Evolutionary conservation across 2,329 filamentous ascomycete species (phyloP).

Genomic region (Harringtonia lauricola): DNA sequence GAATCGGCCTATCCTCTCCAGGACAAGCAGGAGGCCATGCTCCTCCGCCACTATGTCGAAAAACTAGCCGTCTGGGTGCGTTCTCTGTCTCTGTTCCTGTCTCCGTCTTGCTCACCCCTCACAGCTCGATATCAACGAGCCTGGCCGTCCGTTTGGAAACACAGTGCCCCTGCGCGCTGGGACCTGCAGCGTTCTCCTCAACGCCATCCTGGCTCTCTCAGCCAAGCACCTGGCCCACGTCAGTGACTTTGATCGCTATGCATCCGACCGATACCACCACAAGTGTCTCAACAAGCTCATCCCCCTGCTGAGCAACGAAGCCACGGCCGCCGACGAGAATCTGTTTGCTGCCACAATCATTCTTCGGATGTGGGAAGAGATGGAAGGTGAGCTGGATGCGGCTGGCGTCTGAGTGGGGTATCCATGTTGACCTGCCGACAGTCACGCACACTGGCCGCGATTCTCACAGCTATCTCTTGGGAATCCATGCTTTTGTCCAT

Average conservation of each 20-base stretch:
- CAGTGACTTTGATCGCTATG: constrained; percentile 33
- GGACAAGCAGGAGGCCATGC: constrained; percentile 15
- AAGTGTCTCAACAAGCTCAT: constrained; percentile 38
- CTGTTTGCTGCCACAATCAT: constrained; percentile 45
- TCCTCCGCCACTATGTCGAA: constrained; percentile 22
- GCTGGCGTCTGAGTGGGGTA: no score
- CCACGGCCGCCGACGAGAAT: constrained; percentile 34
- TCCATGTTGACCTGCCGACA: constrained; percentile 7
- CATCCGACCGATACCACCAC: constrained; percentile 41
- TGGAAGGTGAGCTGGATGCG: constrained; percentile 20
- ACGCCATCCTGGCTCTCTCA: constrained; percentile 45
- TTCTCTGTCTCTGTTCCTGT: background rate
- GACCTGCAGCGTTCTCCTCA: constrained; percentile 38
- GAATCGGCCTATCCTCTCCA: constrained; percentile 18
- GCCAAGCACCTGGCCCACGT: constrained; percentile 42
- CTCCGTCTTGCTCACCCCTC: background rate
- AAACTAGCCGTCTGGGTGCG: constrained; percentile 24
- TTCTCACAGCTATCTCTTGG: constrained; percentile 33
- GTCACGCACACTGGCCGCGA: constrained; percentile 31
- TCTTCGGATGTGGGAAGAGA: constrained; percentile 44
- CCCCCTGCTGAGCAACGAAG: constrained; percentile 31
- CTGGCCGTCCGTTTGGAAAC: constrained; percentile 35
- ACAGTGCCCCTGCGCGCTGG: constrained; percentile 41
- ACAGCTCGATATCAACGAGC: constrained; percentile 32
- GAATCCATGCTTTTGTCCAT: constrained; percentile 35